phyloP scores from a whole-genome alignment of 192 early-diverging fungal genomes.

The Entophlyctis luteolus region DNA sequence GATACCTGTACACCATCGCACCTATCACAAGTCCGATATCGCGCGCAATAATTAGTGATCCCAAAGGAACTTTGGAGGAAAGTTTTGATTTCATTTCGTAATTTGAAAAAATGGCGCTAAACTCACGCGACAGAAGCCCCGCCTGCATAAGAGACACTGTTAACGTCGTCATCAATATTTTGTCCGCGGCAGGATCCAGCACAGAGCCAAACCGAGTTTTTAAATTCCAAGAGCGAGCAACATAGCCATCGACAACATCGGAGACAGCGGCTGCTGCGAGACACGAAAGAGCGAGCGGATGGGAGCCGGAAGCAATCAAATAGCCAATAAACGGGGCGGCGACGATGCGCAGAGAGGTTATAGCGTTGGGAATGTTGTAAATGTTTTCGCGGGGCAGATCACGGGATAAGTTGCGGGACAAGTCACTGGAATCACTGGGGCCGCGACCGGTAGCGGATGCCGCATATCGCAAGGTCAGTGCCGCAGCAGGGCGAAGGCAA shows the following conservation, averaged over 20 bases:
- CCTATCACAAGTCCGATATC: conserved; percentile 76
- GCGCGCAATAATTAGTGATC: conserved; percentile 76
- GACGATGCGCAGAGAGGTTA: conserved; percentile 76
- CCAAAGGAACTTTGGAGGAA: conserved; percentile 55
- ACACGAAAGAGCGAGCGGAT: conserved; percentile 64
- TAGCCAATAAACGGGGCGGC: conserved; percentile 86
- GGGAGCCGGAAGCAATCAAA: conserved; percentile 72
- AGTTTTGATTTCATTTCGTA: not conserved
- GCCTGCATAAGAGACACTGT: conserved; percentile 71
- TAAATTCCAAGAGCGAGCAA: conserved; percentile 84
- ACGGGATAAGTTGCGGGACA: not conserved
- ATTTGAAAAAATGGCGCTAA: not conserved
- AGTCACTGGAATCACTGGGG: not conserved
- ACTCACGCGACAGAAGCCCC: conserved; percentile 68
- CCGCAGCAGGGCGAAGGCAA: no score
- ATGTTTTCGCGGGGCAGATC: conserved; percentile 84
- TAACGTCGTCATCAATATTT: conserved; percentile 84
- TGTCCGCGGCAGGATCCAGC: conserved; percentile 92
- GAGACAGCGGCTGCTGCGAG: conserved; percentile 82
- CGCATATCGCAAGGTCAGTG: no score
- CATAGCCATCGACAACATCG: conserved; percentile 83
- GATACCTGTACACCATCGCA: conserved; percentile 81
- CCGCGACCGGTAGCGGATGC: not conserved
- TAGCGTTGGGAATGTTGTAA: conserved; percentile 82
- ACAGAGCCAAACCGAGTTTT: conserved; percentile 81